Evolutionary conservation across 371 early-diverging fungal species (phyloP), one percentile per base, ranked within the genome.

Genomic region (Mortierella sp.): DNA sequence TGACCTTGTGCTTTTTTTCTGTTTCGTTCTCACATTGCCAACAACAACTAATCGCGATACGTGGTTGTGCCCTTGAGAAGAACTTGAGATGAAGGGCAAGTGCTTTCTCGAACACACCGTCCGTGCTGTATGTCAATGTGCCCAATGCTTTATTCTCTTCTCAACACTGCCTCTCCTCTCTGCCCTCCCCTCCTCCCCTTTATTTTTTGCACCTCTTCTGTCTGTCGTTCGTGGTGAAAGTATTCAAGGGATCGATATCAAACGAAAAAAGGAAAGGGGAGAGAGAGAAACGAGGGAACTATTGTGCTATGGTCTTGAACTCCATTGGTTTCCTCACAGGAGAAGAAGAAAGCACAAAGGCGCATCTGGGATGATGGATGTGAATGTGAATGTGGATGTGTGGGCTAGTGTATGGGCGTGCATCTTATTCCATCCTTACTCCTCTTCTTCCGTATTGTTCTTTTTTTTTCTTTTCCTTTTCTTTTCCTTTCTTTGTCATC

Each of bases 341-440:
- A 4, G 16, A 7, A 63, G 11, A 34, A 24, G 2, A 3, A 55
- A 16, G 26, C 4, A 60, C 60, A 60, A 16, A 31, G 16, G 31
- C 60, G 60, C 63, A 19, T 21, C 28, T 26, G 31, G 19, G 60
- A 34, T 19, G 63, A 3, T 63, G 38, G 21, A 7, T 55, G 55
- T 55, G 34, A 16, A 50, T 50, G 50, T 50, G 13, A 50, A 50
- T 50, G 13, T 50, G 50, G 14, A 14, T 48, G 48, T 48, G 45
- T 45, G 45, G 4, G 45, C 10, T 4, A 7, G 45, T 45, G 45
- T 45, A 10, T 45, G n/a, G 38, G 38, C 21, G 10, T 9, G 26
- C 55, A 80, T 80, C 52, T 65, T 63, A 80, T 76, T 80, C 76
- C 50, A 72, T 80, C 80, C 80, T 80, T 80, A 72, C 55, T 75